Percentiles rank a stretch among this genome's conserved stretches.
Evolutionary conservation across 2,329 filamentous ascomycete species (phyloP).

Genomic region (Pseudogymnoascus verrucosus): DNA sequence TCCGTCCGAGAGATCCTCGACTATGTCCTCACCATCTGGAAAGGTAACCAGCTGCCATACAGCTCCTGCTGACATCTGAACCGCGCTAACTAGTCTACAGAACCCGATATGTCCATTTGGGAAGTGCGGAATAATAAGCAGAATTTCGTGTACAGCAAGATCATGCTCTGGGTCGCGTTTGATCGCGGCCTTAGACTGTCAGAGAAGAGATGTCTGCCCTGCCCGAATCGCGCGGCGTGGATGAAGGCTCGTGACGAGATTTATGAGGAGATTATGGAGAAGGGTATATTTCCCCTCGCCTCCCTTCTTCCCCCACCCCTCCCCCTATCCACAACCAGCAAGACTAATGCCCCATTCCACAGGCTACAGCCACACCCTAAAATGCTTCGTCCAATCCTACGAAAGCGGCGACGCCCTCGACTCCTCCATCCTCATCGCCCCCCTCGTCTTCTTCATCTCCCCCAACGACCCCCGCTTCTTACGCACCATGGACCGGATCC

Average conservation of each 20-base stretch:
- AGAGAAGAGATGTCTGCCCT: constrained; percentile 69
- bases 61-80: neutral
- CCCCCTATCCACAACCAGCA: neutral
- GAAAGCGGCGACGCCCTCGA: constrained; percentile 63
- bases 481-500: constrained; percentile 63
- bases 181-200: constrained; percentile 66
- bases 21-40: constrained; percentile 60
- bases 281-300: constrained; percentile 35
- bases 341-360: neutral
- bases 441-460: constrained; percentile 71
- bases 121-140: constrained; percentile 69
- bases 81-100: constrained; percentile 25
- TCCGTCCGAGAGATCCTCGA: constrained; percentile 61
- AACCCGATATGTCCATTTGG: constrained; percentile 77
- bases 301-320: too few relatives aligned
- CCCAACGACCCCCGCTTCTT: constrained; percentile 71
- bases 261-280: constrained; percentile 72
- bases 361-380: constrained; percentile 63
- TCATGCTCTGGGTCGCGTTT: constrained; percentile 77
- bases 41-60: constrained; percentile 33
- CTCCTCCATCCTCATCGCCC: constrained; percentile 67
- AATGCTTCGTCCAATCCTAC: constrained; percentile 69
- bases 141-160: constrained; percentile 73
- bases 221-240: constrained; percentile 62
- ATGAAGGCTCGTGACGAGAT: constrained; percentile 56